phyloP scores from a whole-genome alignment of 75 land plant genomes.

The Isoetes taiwanensis region DNA sequence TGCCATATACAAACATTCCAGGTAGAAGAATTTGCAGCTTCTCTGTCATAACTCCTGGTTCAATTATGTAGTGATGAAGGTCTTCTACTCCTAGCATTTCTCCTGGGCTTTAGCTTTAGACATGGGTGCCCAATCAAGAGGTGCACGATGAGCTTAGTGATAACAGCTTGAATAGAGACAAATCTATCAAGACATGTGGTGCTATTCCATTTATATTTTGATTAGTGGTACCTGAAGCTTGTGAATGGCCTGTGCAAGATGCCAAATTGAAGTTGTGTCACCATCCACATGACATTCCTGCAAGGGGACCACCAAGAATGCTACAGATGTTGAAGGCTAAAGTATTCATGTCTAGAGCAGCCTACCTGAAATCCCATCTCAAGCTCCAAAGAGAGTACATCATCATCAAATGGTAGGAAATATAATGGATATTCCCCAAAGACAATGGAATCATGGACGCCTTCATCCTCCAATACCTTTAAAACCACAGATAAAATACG shows the following conservation, averaged over 20 bases:
- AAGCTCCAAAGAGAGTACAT: conserved; percentile 87
- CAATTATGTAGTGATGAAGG: too few relatives aligned
- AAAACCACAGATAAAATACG: not conserved
- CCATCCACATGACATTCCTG: conserved; percentile 88
- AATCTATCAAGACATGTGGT: too few relatives aligned
- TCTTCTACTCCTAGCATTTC: too few relatives aligned
- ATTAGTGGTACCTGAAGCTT: conserved; percentile 98
- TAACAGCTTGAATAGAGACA: too few relatives aligned
- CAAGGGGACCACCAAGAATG: not conserved
- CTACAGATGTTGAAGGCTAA: not conserved
- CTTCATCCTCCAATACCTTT: conserved; percentile 83
- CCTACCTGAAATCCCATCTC: conserved; percentile 62
- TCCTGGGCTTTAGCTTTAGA: too few relatives aligned
- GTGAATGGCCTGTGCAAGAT: conserved; percentile 73
- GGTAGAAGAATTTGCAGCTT: too few relatives aligned
- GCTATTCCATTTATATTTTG: too few relatives aligned
- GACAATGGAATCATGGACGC: conserved; percentile 55
- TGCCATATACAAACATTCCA: too few relatives aligned
- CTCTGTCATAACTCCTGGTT: too few relatives aligned
- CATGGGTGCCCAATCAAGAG: too few relatives aligned
- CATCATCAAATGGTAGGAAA: conserved; percentile 84
- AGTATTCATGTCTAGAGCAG: not conserved
- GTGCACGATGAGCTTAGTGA: too few relatives aligned
- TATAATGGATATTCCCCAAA: conserved; percentile 82
- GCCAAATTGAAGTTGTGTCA: conserved; percentile 81